Evolutionary conservation across 331 rosid species (phyloP), one percentile per base, ranked within the genome.

Genomic region (Acacia pycnantha): DNA sequence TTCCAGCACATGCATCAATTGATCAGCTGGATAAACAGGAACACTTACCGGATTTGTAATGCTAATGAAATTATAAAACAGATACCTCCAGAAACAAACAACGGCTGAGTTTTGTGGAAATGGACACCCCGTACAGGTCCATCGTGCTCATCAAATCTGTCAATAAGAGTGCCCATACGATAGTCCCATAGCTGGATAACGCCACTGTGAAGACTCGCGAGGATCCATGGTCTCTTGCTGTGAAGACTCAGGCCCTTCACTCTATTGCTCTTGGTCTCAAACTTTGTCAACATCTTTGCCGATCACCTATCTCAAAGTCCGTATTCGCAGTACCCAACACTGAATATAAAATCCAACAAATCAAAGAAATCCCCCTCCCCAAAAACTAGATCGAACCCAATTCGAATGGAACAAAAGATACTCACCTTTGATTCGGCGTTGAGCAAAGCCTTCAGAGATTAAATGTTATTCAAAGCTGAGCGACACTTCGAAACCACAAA

Each of bases 121-220:
- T 96, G 98, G 40, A 96, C 99, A 40, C 99, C 99, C 26, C 99
- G 92, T 43, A 96, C 99, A 5, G 99, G 99, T 7, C 99, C 99
- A 73, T 96, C 99, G 22, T 96, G 99, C 88, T 94, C 99, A 21
- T 96, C 99, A 67, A 96, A 96, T 78, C 93, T 86, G 82, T 96
- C 99, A 83, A 96, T 96, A 44, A 96, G 91, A 46, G 99, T 94
- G 5, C 99, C 99, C 99, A 96, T 96, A 24, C 99, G 94, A 71
- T 96, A 94, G 67, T 96, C 99, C 98, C 99, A 96, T 82, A 96
- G 91, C 90, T 96, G 99, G 90, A 96, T 87, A 93, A 96, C 99
- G 26, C 99, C 99, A 76, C 98, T 94, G 90, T 96, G 99, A 79
- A 96, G 99, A 92, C 99, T 96, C 59, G 99, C 97, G n/a, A 96